Base-by-base conservation (phyloP, 2,329 filamentous ascomycete genomes). In the Lecanicillium sp. region DNA sequence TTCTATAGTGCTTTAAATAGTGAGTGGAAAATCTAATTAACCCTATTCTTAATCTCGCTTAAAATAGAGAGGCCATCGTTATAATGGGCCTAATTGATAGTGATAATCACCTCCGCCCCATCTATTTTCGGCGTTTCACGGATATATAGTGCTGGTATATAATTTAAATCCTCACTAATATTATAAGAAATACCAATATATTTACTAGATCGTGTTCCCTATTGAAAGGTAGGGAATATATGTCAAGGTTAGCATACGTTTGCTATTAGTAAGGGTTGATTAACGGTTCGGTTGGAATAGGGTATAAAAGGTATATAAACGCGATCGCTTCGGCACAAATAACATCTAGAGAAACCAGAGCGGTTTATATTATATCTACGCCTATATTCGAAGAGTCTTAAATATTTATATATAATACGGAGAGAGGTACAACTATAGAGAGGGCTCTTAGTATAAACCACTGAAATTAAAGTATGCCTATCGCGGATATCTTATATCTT, bases 131-230 rank as follows among this genome's bases (percentile, higher is more conserved):
- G 26, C 9, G 47, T 44, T 46, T 68, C 59, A 12, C 60, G 53
- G 15, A 68, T 29, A 21, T 62, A 66, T 14, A 67, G 51, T 7
- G 65, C 65, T 14, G 65, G 63, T 12, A 67, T 64, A 36, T 62
- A 51, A n/a, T 63, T 52, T 5, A 37, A 30, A 15, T 61, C 53
- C 41, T 66, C 55, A 27, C 53, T 54, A 7, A 55, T 56, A 29
- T 58, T 5, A 63, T 58, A 8, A 69, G 52, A 35, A 67, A 67
- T n/a, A 63, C 60, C 15, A 68, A 53, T 6, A 55, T 54, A 21
- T 58, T 52, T 3, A 54, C 49, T 29, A 69, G 50, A 5, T 48
- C 49, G n/a, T 54, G 57, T 49, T 69, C 66, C 35, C 55, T 58
- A 8, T 60, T 53, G 30, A 68, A 65, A 6, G 64, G 49, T 5